Evolutionary conservation across 768 basidiomycete genomes (phyloP).

Genomic region (Suillus ampliporus): DNA sequence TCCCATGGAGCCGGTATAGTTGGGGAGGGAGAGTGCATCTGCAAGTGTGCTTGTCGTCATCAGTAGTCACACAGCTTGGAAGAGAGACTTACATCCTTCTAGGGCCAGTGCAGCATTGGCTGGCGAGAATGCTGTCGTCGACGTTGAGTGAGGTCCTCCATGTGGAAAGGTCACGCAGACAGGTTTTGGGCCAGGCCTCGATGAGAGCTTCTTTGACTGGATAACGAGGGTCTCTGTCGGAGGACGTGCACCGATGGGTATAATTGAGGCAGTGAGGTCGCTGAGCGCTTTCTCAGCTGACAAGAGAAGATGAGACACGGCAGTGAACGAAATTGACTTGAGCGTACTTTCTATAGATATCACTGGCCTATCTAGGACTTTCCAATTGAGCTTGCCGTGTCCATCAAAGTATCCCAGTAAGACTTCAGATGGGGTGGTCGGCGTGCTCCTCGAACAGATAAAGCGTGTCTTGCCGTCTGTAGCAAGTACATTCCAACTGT

Average conservation of each 20-base stretch:
- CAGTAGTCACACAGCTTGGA: no score
- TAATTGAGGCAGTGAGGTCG: conserved; percentile 46
- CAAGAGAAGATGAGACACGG: no score
- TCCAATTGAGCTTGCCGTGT: conserved; percentile 37
- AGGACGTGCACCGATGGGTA: conserved; percentile 53
- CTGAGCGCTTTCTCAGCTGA: conserved; percentile 51
- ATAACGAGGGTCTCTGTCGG: conserved; percentile 62
- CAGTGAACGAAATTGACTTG: background rate
- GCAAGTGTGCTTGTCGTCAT: no score
- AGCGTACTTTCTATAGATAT: conserved; percentile 49
- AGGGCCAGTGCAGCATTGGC: conserved; percentile 50
- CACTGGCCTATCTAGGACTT: conserved; percentile 48
- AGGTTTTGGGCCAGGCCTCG: conserved; percentile 27
- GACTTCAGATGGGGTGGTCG: conserved; percentile 52
- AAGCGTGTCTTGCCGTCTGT: conserved; percentile 50
- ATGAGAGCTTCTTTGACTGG: conserved; percentile 30
- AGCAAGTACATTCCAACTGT: conserved; percentile 59
- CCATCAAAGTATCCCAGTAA: conserved; percentile 51
- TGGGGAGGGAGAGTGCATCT: conserved; percentile 66
- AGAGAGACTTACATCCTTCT: conserved; percentile 60
- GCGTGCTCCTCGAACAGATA: conserved; percentile 58
- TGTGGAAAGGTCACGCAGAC: conserved; percentile 63
- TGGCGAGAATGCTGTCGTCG: conserved; percentile 54
- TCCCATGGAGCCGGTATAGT: conserved; percentile 73
- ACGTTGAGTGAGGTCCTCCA: conserved; percentile 65